These are phyloP conservation scores for Russula lepida DNA, from an alignment of 768 basidiomycete species.

Conservation along the genomic window DNA sequence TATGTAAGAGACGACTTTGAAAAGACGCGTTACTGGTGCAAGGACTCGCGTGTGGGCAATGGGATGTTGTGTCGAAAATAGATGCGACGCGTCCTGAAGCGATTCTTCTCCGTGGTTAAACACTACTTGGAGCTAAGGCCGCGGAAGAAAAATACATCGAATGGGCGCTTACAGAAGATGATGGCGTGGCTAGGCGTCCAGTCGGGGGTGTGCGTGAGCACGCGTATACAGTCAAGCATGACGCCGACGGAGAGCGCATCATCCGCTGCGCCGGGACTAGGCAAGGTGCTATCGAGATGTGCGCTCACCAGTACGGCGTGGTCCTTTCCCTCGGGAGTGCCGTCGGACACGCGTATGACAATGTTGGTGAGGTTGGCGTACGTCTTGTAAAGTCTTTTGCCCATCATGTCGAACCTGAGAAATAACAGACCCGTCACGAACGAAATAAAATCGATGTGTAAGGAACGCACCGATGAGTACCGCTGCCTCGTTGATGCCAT, in stretches of 20 bases:
- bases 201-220: constrained; percentile 56
- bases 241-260: constrained; percentile 84
- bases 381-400: constrained; percentile 71
- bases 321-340: constrained; percentile 59
- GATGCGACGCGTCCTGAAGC: constrained; percentile 88
- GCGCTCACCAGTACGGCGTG: constrained; percentile 83
- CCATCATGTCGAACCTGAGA: constrained; percentile 87
- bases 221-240: constrained; percentile 84
- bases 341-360: constrained; percentile 77
- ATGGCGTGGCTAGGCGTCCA: constrained; percentile 71
- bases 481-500: constrained; percentile 84
- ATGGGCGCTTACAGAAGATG: constrained; percentile 60
- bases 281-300: constrained; percentile 85
- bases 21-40: neutral
- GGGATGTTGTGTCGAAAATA: constrained; percentile 87
- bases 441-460: neutral
- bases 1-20: neutral
- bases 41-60: constrained; percentile 53
- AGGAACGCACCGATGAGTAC: constrained; percentile 66
- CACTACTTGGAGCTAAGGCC: constrained; percentile 38
- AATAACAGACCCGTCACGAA: neutral
- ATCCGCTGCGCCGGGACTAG: constrained; percentile 83
- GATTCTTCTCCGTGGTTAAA: constrained; percentile 96
- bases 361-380: constrained; percentile 87
- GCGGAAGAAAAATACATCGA: neutral